Percentiles rank a stretch among this genome's conserved stretches.
Conservation (phyloP, 495 filamentous ascomycete species). For the Hyphodiscus hymeniophilus region DNA sequence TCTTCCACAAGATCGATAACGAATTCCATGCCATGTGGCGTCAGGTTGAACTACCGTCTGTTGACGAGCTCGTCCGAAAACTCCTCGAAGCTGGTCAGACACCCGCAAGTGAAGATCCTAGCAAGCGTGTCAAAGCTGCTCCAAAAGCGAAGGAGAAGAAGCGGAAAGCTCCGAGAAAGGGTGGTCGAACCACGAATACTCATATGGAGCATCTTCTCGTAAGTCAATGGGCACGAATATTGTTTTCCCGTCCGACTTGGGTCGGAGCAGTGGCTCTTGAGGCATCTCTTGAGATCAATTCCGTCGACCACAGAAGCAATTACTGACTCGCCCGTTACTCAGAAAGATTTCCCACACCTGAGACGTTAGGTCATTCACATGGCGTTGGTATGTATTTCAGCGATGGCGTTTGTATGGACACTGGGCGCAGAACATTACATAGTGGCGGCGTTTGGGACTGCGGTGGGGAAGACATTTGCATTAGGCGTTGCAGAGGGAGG, state of each 20-base stretch:
- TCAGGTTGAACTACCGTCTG: slow-evolving; percentile 65
- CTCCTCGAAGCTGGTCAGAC: slow-evolving; percentile 65
- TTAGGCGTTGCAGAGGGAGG: neutral
- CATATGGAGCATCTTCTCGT: slow-evolving; percentile 86
- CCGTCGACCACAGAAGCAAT: no score
- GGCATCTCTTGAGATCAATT: no score
- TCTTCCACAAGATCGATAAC: slow-evolving; percentile 66
- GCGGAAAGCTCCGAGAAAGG: slow-evolving; percentile 52
- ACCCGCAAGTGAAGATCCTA: slow-evolving; percentile 66
- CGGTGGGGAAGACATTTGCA: neutral
- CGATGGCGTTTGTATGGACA: slow-evolving; percentile 3
- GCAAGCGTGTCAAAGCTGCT: slow-evolving; percentile 50
- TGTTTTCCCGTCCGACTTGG: no score
- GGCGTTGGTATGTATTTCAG: neutral
- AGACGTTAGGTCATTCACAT: neutral
- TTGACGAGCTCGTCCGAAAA: slow-evolving; percentile 67
- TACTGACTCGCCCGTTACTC: no score
- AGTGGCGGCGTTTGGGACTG: slow-evolving; percentile 2
- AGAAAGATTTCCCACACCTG: slow-evolving; percentile 56
- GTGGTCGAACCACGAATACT: slow-evolving; percentile 81
- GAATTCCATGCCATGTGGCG: slow-evolving; percentile 82
- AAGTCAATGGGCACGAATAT: no score
- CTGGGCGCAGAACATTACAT: neutral
- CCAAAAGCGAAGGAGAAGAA: slow-evolving; percentile 62
- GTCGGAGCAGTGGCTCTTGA: no score